Conservation (phyloP, 2,329 filamentous ascomycete species). For the Hymenoscyphus albidus region DNA sequence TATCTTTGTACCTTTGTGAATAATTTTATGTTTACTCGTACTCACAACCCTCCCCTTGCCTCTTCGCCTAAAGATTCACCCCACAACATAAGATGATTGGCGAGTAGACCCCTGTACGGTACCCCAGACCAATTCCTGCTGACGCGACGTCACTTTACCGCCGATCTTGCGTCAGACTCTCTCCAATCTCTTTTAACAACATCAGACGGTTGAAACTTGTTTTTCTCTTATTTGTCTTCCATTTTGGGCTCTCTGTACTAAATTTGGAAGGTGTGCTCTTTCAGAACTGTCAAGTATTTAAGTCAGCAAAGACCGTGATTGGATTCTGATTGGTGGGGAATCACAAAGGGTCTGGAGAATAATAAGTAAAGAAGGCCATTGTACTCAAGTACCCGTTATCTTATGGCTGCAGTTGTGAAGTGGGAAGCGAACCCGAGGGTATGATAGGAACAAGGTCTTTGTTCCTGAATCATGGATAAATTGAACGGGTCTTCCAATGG, state of each 20-base stretch:
- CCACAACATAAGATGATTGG: background rate
- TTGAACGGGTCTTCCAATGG: background rate
- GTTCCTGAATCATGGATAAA: slow-evolving; percentile 1
- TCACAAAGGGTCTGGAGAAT: background rate
- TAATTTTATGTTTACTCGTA: background rate
- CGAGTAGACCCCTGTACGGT: background rate
- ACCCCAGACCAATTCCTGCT: background rate
- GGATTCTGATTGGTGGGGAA: background rate
- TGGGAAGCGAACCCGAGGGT: background rate
- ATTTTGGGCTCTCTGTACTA: background rate
- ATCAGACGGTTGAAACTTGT: background rate
- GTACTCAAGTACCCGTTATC: background rate
- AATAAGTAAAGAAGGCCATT: background rate
- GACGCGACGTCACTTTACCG: background rate
- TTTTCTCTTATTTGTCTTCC: background rate
- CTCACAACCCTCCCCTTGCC: too few species aligned
- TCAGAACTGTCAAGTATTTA: background rate
- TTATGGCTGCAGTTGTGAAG: background rate
- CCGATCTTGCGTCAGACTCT: background rate
- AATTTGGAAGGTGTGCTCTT: background rate
- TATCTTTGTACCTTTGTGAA: background rate
- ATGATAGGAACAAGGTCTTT: background rate
- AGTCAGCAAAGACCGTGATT: background rate
- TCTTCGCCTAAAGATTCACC: background rate
- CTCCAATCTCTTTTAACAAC: background rate